phyloP scores from a whole-genome alignment of 139 green algal species.

The Tetradesmus lagerheimii region DNA sequence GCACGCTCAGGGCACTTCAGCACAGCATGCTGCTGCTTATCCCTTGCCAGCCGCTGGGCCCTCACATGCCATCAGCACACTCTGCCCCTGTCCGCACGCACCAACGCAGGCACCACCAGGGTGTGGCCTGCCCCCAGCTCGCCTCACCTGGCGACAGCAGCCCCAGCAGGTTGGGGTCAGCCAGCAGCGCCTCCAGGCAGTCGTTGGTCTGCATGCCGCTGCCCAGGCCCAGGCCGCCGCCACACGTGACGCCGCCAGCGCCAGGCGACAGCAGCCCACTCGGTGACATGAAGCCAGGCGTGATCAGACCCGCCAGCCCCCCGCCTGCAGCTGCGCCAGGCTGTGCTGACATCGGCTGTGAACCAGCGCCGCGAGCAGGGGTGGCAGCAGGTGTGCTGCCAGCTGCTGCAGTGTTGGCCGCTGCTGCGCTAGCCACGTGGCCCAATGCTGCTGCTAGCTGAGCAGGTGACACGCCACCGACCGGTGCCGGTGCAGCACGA shows the following conservation, averaged over 20 bases:
- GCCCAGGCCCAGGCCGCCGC: not conserved
- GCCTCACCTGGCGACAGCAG: slow-evolving; percentile 14
- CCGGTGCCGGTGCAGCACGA: not conserved
- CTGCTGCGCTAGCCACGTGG: not conserved
- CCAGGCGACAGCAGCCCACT: slow-evolving; percentile 18
- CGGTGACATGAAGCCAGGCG: slow-evolving; percentile 21
- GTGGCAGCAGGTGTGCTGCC: not conserved
- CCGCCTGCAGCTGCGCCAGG: not conserved
- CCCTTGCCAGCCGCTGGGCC: not conserved
- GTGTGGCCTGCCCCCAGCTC: not conserved
- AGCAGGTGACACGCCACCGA: not conserved
- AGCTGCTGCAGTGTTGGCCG: not conserved
- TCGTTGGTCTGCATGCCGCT: not conserved
- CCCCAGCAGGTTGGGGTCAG: not conserved
- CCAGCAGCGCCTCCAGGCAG: slow-evolving; percentile 35
- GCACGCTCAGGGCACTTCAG: not conserved
- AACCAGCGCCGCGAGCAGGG: not conserved
- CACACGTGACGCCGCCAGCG: not conserved
- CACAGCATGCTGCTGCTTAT: not conserved
- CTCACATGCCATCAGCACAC: not conserved
- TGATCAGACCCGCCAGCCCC: not conserved
- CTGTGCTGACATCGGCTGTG: not conserved
- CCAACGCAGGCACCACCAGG: too few relatives aligned
- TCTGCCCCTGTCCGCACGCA: not conserved
- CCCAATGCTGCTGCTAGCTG: not conserved